Base-by-base conservation (phyloP, 1,139 yeast genomes). In the Spencermartinsiella ligniputridi region DNA sequence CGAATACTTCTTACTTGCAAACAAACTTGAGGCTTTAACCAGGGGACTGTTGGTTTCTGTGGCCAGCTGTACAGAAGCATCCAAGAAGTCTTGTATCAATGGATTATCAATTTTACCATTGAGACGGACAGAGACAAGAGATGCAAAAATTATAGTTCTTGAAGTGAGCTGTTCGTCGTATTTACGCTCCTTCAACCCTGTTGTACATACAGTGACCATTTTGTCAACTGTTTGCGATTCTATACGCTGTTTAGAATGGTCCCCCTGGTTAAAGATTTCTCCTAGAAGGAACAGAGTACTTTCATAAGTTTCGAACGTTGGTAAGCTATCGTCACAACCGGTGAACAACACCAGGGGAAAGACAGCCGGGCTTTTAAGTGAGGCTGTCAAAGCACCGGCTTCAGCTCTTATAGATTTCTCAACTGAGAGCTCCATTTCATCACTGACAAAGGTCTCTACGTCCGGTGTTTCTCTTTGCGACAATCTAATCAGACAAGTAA, bases 391-490 rank as follows among this genome's bases (percentile, higher is more conserved):
- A n/a, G 55, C 46, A 1, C 52, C 48, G 4, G 50, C 35, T 33
- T 53, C 53, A 9, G 50, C 45, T 15, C 58, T 45, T 3, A 50
- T 48, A 17, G 42, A 44, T 30, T 47, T 46, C 5, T 51, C 54
- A 20, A 53, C 41, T 9, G 56, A 51, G 12, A 51, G 69, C 1
- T 89, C 95, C 1, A 86, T 73, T 46, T 84, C 87, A 36, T 81
- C 83, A 3, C 87, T 76, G 4, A 87, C 84, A 61, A 78, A 88
- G 4, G 64, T 67, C 56, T 87, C 86, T 58, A 80, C 75, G 57
- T 88, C 92, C 2, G 67, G 9, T 9, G 32, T 27, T n/a, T 6
- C 13, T 9, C 5, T n/a, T 6, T 9, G 5, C n/a, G 32, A 27
- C 4, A 27, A 5, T 27, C 15, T 6, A 11, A 27, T 27, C 32